Conservation (phyloP, 306 rosid species). For the Herpetospermum pedunculosum region DNA sequence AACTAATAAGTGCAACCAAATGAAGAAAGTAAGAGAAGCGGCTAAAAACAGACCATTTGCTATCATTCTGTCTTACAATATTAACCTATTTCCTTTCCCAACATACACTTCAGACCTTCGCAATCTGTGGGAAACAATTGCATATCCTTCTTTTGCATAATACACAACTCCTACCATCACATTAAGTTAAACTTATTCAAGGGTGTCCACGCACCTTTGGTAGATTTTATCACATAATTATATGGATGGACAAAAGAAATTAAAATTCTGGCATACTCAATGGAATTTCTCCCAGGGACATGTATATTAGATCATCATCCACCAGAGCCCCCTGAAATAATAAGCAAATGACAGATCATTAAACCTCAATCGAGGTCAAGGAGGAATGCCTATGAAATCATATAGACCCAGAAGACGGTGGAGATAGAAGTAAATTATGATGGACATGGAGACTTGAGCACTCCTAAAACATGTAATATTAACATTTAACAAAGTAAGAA, state of each 20-base stretch:
- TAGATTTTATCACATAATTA: constrained; percentile 17
- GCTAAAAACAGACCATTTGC: background rate
- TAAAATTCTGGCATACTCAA: constrained; percentile 62
- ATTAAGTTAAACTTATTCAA: constrained; percentile 5
- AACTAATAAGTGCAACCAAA: background rate
- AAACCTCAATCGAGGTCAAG: background rate
- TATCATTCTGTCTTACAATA: constrained; percentile 11
- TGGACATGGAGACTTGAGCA: constrained; percentile 1
- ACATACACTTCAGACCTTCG: background rate
- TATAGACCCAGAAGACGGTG: background rate
- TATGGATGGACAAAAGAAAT: constrained; percentile 32
- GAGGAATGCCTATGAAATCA: background rate
- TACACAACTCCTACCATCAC: constrained; percentile 7
- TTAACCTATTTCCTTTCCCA: constrained; percentile 8
- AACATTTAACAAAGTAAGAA: background rate
- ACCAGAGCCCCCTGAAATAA: constrained; percentile 72
- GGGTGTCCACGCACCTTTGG: constrained; percentile 20
- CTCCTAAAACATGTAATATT: background rate
- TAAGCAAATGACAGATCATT: constrained; percentile 12
- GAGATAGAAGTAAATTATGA: constrained; percentile 6
- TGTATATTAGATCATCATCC: constrained; percentile 92
- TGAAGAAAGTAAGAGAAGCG: background rate
- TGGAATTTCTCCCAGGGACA: constrained; percentile 94
- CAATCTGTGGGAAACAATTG: background rate
- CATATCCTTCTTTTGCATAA: background rate